Conservation (phyloP, 2,329 filamentous ascomycete species). For the Parastagonospora nodorum region DNA sequence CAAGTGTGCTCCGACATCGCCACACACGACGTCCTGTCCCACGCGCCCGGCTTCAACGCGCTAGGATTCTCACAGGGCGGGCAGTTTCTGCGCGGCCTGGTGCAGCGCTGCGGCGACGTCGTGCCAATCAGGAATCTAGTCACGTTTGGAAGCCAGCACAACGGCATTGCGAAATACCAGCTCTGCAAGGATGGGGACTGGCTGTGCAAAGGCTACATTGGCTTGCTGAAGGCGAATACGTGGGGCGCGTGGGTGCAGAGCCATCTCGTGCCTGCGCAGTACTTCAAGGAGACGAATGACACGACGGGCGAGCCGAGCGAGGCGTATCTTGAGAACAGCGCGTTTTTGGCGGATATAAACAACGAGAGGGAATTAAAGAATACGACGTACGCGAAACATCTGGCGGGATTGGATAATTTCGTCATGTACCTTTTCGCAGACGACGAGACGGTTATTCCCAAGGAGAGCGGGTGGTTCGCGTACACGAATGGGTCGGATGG, state of each 20-base stretch:
- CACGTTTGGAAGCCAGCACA: constrained; percentile 90
- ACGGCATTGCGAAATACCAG: constrained; percentile 85
- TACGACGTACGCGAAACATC: constrained; percentile 70
- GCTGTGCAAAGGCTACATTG: constrained; percentile 80
- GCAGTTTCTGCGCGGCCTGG: constrained; percentile 89
- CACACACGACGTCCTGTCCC: constrained; percentile 76
- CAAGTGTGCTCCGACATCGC: constrained; percentile 79
- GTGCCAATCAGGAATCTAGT: constrained; percentile 74
- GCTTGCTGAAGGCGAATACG: constrained; percentile 76
- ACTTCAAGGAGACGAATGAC: constrained; percentile 74
- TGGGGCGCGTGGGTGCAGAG: constrained; percentile 81
- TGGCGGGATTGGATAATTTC: constrained; percentile 74
- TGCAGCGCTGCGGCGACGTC: constrained; percentile 82
- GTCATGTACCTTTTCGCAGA: constrained; percentile 90
- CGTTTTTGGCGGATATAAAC: constrained; percentile 94
- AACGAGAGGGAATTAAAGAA: constrained; percentile 85
- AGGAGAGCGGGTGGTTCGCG: constrained; percentile 88
- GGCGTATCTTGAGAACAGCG: constrained; percentile 77
- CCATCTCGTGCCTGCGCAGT: constrained; percentile 88
- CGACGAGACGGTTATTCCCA: constrained; percentile 84
- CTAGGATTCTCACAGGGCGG: constrained; percentile 95
- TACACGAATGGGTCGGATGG: constrained; percentile 70
- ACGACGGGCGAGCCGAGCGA: constrained; percentile 60
- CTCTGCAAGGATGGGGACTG: constrained; percentile 73
- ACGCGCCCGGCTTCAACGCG: constrained; percentile 83